Evolutionary conservation across 73 alveolate species (phyloP).

Genomic region (Blepharisma japonicum): DNA sequence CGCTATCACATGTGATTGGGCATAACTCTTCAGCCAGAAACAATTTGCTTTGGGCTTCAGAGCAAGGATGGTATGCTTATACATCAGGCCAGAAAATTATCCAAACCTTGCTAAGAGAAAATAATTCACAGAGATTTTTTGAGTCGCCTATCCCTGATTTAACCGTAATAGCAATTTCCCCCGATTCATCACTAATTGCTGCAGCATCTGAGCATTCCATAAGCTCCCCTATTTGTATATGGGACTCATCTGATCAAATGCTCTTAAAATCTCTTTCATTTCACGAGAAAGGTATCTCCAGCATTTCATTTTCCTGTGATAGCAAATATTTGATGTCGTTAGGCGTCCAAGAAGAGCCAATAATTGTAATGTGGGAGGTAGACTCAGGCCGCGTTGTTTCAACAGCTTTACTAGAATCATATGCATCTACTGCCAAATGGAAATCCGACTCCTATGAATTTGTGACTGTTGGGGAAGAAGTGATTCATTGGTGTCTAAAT

Average conservation of each 20-base stretch:
- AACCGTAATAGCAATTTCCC: not conserved
- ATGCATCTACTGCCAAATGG: not conserved
- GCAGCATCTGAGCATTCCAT: not conserved
- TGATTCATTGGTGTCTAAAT: conserved; percentile 16
- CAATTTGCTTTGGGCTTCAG: too few species aligned
- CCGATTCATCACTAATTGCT: not conserved
- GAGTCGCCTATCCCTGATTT: not conserved
- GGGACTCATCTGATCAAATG: not conserved
- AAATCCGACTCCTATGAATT: not conserved
- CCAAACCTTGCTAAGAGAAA: too few species aligned
- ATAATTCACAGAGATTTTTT: too few species aligned
- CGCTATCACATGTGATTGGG: too few species aligned
- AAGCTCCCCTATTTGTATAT: not conserved
- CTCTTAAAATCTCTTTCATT: not conserved
- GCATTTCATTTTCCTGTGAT: not conserved
- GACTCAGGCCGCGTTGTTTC: not conserved
- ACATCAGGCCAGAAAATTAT: too few species aligned
- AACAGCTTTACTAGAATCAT: not conserved
- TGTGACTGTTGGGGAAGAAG: not conserved
- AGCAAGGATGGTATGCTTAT: too few species aligned
- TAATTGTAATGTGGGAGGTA: not conserved
- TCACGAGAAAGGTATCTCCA: not conserved
- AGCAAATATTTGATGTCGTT: not conserved
- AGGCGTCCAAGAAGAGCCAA: not conserved
- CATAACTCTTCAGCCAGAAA: too few species aligned